Conservation (phyloP, 352 stramenopile genomes). For the Pythium aphanidermatum region DNA sequence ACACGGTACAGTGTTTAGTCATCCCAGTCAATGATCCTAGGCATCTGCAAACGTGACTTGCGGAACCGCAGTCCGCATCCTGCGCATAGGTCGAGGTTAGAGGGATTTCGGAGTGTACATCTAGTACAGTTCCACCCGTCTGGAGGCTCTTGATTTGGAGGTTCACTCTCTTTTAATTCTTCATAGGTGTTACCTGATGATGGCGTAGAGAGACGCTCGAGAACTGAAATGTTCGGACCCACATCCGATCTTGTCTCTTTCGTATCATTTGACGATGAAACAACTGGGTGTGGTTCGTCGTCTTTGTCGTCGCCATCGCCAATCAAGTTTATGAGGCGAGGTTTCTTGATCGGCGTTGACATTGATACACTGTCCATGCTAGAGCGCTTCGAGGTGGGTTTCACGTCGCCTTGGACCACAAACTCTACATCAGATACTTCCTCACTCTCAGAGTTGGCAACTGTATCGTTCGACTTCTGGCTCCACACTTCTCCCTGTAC, state of each 20-base stretch:
- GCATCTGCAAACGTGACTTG: conserved; percentile 37
- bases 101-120: conserved; percentile 73
- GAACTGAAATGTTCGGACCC: no score
- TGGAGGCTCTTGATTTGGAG: conserved; percentile 9
- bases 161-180: conserved; percentile 40
- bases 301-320: conserved; percentile 16
- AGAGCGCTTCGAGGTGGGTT: no score
- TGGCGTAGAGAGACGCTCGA: conserved; percentile 1
- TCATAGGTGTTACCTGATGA: conserved; percentile 26
- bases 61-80: conserved; percentile 70
- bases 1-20: conserved; percentile 18
- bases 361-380: background rate
- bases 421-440: conserved; percentile 9
- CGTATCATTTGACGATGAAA: background rate
- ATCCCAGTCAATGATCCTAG: conserved; percentile 39
- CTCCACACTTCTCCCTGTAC: conserved; percentile 33
- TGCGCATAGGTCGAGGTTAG: conserved; percentile 44
- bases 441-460: conserved; percentile 18
- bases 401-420: background rate
- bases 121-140: conserved; percentile 59
- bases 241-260: no score
- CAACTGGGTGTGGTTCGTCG: background rate
- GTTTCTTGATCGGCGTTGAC: conserved; percentile 14
- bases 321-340: conserved; percentile 22
- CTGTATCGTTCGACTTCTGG: conserved; percentile 33